Percentiles rank a stretch among this genome's conserved stretches.
These are phyloP conservation scores for Aegilops speltoides DNA, from an alignment of 176 grass and related monocot genomes.

Conservation along the genomic window DNA sequence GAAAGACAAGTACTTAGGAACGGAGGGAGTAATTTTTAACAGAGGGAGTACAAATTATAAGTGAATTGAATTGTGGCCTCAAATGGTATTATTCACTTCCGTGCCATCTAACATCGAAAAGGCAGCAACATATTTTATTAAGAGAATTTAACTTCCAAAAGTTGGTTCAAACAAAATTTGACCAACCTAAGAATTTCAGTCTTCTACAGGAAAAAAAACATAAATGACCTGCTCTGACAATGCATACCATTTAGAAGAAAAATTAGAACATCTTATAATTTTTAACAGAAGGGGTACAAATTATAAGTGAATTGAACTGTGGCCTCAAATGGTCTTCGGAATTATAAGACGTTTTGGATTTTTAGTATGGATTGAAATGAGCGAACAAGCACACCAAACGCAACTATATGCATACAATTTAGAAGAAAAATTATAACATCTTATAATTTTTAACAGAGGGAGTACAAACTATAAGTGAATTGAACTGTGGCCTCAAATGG, in stretches of 20 bases:
- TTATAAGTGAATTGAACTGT: background rate
- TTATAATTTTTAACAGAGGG: too few species aligned
- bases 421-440: too few species aligned
- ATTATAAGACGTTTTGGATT: too few species aligned
- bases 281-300: too few species aligned
- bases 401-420: too few species aligned
- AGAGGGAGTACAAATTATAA: background rate
- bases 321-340: background rate
- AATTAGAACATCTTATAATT: too few species aligned
- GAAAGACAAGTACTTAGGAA: too few species aligned
- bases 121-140: background rate
- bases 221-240: too few species aligned
- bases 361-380: too few species aligned
- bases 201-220: background rate
- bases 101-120: background rate
- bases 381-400: too few species aligned
- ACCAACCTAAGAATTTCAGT: background rate
- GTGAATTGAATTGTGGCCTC: background rate
- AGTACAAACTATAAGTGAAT: background rate
- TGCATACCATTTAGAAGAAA: too few species aligned
- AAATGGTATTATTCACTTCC: background rate
- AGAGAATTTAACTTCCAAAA: background rate
- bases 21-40: too few species aligned
- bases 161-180: background rate
- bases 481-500: background rate